Percentiles rank a stretch among this genome's conserved stretches.
Conservation (phyloP, 2,329 filamentous ascomycete species). For the Hirsutella minnesotensis region DNA sequence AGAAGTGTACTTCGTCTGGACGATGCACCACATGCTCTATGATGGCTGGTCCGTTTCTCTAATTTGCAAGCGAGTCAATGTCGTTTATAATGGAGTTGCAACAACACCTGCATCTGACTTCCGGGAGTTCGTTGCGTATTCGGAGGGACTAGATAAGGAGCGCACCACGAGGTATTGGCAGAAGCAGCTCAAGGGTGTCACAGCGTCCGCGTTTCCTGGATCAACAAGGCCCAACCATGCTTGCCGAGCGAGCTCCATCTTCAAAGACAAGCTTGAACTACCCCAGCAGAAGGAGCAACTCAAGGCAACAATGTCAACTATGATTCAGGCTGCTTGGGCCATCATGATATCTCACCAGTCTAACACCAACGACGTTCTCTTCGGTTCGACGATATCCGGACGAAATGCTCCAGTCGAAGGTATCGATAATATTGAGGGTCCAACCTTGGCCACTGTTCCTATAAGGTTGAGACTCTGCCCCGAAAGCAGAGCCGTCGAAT, state of each 20-base stretch:
- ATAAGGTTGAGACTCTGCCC: constrained; percentile 7
- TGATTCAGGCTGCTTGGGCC: constrained; percentile 12
- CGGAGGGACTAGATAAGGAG: background rate
- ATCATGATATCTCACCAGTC: constrained; percentile 9
- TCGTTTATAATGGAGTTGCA: constrained; percentile 1
- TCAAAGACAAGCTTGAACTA: background rate
- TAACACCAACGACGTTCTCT: constrained; percentile 9
- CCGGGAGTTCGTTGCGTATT: constrained; percentile 2
- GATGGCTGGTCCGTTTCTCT: constrained; percentile 10
- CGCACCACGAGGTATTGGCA: background rate
- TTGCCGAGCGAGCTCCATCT: background rate
- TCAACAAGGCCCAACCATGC: background rate
- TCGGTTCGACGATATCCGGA: constrained; percentile 15
- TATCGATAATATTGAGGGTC: constrained; percentile 14
- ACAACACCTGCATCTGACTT: background rate
- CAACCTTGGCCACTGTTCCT: constrained; percentile 16
- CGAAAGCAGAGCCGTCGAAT: constrained; percentile 5
- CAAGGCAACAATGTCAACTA: constrained; percentile 6
- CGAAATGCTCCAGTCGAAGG: constrained; percentile 11
- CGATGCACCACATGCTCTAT: constrained; percentile 12
- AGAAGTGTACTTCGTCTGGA: constrained; percentile 8
- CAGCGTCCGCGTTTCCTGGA: background rate
- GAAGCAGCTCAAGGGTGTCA: background rate
- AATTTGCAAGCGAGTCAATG: background rate
- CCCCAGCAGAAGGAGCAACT: background rate